phyloP scores from a whole-genome alignment of 2,329 filamentous ascomycete genomes.

The Ophiocordyceps camponoti-floridani region DNA sequence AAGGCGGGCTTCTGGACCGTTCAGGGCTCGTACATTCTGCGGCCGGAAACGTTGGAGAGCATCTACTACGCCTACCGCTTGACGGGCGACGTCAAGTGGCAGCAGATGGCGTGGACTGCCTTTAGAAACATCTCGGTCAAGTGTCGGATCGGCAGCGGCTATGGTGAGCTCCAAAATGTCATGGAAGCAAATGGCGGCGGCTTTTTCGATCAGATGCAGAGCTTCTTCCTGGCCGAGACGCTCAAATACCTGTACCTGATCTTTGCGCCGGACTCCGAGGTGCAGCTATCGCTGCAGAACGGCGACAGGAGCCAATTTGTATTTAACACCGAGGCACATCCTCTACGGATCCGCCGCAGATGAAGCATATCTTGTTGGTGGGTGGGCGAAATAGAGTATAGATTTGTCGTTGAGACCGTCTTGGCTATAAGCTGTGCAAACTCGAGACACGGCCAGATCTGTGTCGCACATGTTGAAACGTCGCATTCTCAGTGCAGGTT shows the following conservation, averaged over 20 bases:
- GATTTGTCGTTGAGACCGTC: no score
- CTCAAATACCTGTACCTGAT: slow-evolving; percentile 72
- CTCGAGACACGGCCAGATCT: no score
- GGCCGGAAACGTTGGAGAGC: slow-evolving; percentile 69
- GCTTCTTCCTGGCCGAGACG: slow-evolving; percentile 76
- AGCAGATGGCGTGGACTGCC: slow-evolving; percentile 70
- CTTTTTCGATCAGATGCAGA: slow-evolving; percentile 59
- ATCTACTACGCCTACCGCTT: slow-evolving; percentile 77
- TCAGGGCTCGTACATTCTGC: slow-evolving; percentile 42
- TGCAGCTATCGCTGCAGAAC: slow-evolving; percentile 32
- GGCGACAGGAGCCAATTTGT: slow-evolving; percentile 27
- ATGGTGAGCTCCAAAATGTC: slow-evolving; percentile 47
- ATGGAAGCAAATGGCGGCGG: slow-evolving; percentile 42
- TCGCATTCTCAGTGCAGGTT: no score
- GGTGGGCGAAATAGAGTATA: no score
- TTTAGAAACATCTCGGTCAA: slow-evolving; percentile 51
- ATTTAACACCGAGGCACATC: slow-evolving; percentile 32
- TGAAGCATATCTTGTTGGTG: not conserved
- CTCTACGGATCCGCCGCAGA: slow-evolving; percentile 11
- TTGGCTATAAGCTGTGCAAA: no score
- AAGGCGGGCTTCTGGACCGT: slow-evolving; percentile 56
- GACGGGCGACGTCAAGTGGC: slow-evolving; percentile 58
- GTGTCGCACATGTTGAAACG: no score
- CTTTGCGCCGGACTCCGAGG: slow-evolving; percentile 38
- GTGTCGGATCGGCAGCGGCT: slow-evolving; percentile 47